Evolutionary conservation across 495 filamentous ascomycete genomes (phyloP).

Genomic region (Podospora conica): DNA sequence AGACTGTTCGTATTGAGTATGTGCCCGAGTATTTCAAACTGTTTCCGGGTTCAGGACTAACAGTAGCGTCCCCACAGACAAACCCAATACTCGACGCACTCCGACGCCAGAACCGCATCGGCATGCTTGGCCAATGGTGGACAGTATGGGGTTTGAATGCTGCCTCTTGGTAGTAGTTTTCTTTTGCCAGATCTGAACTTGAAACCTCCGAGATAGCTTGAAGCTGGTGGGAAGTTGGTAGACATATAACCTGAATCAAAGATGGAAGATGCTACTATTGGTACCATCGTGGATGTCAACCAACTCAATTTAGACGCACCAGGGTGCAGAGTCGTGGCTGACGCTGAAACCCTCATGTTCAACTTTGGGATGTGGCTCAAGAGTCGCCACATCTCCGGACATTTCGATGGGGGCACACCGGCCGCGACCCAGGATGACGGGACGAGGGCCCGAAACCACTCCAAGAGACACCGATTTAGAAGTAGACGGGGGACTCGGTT

Average conservation of each 20-base stretch:
- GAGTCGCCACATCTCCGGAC: not conserved
- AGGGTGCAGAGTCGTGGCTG: no score
- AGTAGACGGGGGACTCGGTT: not conserved
- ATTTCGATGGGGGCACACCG: not conserved
- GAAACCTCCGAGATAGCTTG: not conserved
- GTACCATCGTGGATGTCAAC: not conserved
- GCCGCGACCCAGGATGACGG: not conserved
- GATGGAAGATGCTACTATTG: no score
- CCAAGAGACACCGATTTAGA: not conserved
- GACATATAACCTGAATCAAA: not conserved
- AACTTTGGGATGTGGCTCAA: not conserved
- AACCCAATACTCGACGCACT: conserved; percentile 19
- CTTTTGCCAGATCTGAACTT: not conserved
- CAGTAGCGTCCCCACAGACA: conserved; percentile 7
- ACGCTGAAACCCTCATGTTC: not conserved
- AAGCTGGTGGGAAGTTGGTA: no score
- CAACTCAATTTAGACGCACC: not conserved
- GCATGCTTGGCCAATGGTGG: conserved; percentile 23
- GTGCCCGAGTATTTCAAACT: not conserved
- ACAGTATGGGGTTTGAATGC: conserved; percentile 8
- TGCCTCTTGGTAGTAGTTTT: not conserved
- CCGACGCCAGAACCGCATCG: conserved; percentile 14
- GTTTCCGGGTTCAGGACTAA: not conserved
- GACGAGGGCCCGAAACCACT: not conserved
- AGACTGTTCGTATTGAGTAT: conserved; percentile 20